Evolutionary conservation across 148 eudicot species (phyloP).

Genomic region (Polygonum maritimum): DNA sequence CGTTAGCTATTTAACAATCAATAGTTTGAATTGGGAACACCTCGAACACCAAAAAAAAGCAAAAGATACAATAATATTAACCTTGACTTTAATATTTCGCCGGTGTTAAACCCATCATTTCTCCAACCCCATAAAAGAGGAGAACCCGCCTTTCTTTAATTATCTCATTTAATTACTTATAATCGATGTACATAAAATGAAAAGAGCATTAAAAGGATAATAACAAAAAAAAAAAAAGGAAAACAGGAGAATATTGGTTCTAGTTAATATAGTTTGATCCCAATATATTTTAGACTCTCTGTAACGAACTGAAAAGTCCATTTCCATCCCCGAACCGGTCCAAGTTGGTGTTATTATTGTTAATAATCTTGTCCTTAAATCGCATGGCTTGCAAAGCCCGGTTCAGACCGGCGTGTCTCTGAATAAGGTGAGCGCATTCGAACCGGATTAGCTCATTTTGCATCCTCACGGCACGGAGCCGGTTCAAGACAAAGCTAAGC

Average conservation of each 20-base stretch:
- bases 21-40: too few species aligned
- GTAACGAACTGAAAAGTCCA: not conserved
- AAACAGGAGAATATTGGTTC: not conserved
- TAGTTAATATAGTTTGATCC: not conserved
- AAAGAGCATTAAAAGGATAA: not conserved
- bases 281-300: not conserved
- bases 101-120: not conserved
- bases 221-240: not conserved
- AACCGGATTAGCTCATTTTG: slow-evolving; percentile 23
- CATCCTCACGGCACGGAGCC: slow-evolving; percentile 7
- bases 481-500: slow-evolving; percentile 15
- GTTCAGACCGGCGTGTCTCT: slow-evolving; percentile 22
- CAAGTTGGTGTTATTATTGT: not conserved
- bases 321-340: not conserved
- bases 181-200: not conserved
- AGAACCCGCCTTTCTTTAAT: not conserved
- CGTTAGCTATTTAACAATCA: not conserved
- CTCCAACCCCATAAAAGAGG: not conserved
- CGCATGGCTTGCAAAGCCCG: slow-evolving; percentile 23
- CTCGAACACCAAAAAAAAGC: too few species aligned
- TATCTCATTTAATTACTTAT: not conserved
- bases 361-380: not conserved
- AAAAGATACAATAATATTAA: not conserved
- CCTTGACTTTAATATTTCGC: not conserved
- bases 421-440: slow-evolving; percentile 21